These are phyloP conservation scores for Crithidia mellificae DNA, from an alignment of 208 protist species.

Conservation along the genomic window DNA sequence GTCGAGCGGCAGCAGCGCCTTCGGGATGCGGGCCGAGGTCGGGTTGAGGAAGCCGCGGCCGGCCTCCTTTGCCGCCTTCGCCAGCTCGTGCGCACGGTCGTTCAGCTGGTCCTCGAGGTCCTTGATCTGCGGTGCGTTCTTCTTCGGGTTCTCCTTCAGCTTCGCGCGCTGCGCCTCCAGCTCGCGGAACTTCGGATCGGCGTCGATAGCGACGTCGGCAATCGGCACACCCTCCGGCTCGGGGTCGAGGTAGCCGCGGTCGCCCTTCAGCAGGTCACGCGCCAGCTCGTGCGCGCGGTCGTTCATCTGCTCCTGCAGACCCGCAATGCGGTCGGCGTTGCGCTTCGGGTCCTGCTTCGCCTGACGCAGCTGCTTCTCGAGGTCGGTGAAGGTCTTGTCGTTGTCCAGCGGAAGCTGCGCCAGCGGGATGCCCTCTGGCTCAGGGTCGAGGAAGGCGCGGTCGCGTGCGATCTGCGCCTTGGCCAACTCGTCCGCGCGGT, in stretches of 20 bases:
- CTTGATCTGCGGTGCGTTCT: conserved; percentile 47
- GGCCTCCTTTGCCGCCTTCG: conserved; percentile 52
- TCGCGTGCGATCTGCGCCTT: conserved; percentile 56
- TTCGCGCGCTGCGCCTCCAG: conserved; percentile 69
- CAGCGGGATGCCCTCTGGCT: conserved; percentile 72
- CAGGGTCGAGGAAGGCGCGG: conserved; percentile 60
- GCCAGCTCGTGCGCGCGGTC: conserved; percentile 66
- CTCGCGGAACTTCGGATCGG: conserved; percentile 54
- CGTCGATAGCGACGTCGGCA: conserved; percentile 48
- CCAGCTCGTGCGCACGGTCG: conserved; percentile 70
- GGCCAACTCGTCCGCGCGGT: conserved; percentile 52
- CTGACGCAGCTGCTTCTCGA: conserved; percentile 67
- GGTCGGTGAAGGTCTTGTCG: conserved; percentile 58
- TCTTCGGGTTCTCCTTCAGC: conserved; percentile 64
- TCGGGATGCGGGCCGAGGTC: conserved; percentile 57
- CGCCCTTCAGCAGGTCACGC: conserved; percentile 54
- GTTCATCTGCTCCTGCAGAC: conserved; percentile 63
- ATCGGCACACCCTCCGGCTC: conserved; percentile 77
- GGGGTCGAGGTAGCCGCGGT: conserved; percentile 74
- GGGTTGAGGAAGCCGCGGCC: conserved; percentile 61
- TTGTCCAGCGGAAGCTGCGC: conserved; percentile 60
- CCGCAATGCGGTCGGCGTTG: conserved; percentile 49
- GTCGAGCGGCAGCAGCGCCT: conserved; percentile 66
- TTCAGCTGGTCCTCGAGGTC: conserved; percentile 74
- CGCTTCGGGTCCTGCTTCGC: conserved; percentile 52